These are phyloP conservation scores for Tulasnella sp. DNA, from an alignment of 768 basidiomycete genomes.

Conservation along the genomic window DNA sequence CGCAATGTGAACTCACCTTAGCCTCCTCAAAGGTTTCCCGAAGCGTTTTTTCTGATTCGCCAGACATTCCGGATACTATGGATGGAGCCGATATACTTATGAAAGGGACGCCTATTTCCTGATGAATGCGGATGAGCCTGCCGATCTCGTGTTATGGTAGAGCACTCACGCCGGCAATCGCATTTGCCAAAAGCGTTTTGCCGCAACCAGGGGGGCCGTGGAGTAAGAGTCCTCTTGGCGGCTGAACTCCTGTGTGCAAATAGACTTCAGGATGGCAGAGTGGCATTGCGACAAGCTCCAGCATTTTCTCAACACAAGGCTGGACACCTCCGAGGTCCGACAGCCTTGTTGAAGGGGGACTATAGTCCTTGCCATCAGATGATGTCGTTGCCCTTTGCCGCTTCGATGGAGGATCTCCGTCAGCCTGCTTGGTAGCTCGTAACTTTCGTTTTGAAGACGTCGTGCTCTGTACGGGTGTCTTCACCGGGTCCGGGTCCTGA, in stretches of 20 bases:
- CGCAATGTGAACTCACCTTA: constrained; percentile 45
- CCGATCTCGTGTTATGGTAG: neutral
- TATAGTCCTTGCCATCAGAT: constrained; percentile 41
- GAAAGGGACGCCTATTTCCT: constrained; percentile 91
- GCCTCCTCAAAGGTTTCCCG: constrained; percentile 97
- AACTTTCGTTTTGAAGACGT: constrained; percentile 46
- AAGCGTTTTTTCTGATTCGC: constrained; percentile 94
- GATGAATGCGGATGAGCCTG: neutral
- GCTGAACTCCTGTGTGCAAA: constrained; percentile 81
- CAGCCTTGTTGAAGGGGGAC: constrained; percentile 63
- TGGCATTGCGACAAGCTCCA: constrained; percentile 95
- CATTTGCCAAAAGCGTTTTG: constrained; percentile 88
- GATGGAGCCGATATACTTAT: constrained; percentile 92
- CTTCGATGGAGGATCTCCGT: constrained; percentile 3
- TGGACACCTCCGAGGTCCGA: constrained; percentile 85
- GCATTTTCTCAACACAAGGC: constrained; percentile 76
- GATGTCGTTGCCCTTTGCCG: constrained; percentile 12
- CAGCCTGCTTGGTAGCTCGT: constrained; percentile 34
- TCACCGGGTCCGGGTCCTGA: constrained; percentile 11
- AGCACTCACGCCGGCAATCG: constrained; percentile 77
- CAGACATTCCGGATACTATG: constrained; percentile 96
- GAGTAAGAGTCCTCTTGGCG: constrained; percentile 82
- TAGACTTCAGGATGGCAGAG: constrained; percentile 93
- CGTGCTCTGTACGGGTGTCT: constrained; percentile 17
- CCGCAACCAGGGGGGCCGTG: constrained; percentile 97